Base-by-base conservation (phyloP, 192 early-diverging fungal species). In the Coemansia reversa region DNA sequence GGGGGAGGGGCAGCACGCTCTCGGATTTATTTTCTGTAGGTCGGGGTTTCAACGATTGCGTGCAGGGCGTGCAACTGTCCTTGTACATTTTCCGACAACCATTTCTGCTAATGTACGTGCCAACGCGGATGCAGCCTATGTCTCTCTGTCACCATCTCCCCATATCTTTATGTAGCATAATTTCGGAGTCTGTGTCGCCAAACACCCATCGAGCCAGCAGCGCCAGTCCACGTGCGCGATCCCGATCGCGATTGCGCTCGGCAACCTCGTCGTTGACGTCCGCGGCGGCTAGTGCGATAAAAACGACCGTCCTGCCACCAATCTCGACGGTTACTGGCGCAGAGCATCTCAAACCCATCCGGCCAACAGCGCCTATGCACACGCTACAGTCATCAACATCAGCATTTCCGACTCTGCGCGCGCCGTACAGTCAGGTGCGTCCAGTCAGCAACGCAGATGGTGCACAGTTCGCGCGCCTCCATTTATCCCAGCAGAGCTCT, bases 381-480 rank as follows among this genome's bases (percentile, higher is more conserved):
- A n/a, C 8, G 25, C 18, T 68, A 35, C 67, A 62, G 9, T 24
- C 63, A 55, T 63, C 67, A 6, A 60, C 45, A 50, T 63, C 66
- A 4, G 20, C 54, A 28, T 58, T 55, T 11, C 47, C 58, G 32
- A 25, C 62, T 33, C 62, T 69, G 47, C 53, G 66, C 16, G 65
- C 74, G 27, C 69, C 69, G n/a, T 71, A 64, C 60, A 76, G 69
- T 58, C 57, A 60, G 47, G 67, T 51, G 48, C 60, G 69, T 25
- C 62, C 69, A 4, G 49, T 58, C 4, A 71, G 62, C 55, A 52
- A 51, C 50, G 54, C 60, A 0, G 59, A 65, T 19, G 55, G 49
- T 14, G 55, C 55, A 55, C 66, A 70, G 67, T 60, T 79, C 47
- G 70, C 71, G 52, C 70, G 76, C 28, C 69, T 73, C 64, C 70